Conservation (phyloP, 164 flowering plant species). For the Litsea cubeba region DNA sequence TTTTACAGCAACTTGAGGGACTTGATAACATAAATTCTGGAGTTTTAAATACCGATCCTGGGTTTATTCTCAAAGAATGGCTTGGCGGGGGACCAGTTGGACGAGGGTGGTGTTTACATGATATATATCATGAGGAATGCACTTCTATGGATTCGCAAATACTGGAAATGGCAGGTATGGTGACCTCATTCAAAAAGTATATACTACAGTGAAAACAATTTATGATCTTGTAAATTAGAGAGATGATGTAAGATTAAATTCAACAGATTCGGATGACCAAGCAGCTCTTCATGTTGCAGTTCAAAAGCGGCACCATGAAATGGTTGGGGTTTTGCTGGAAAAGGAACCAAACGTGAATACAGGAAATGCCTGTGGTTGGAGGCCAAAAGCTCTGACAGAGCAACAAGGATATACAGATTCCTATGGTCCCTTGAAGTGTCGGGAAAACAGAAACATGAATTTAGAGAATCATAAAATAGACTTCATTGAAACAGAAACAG, state of each 20-base stretch:
- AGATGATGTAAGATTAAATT: constrained; percentile 16
- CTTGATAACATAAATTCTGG: constrained; percentile 25
- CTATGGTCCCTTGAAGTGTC: constrained; percentile 27
- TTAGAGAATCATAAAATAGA: constrained; percentile 40
- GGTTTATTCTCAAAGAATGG: constrained; percentile 26
- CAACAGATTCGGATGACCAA: constrained; percentile 16
- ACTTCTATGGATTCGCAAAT: constrained; percentile 13
- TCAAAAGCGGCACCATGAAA: constrained; percentile 35
- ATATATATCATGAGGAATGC: constrained; percentile 17
- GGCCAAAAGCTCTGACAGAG: constrained; percentile 41
- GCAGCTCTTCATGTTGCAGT: constrained; percentile 42
- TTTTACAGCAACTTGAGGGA: constrained; percentile 51
- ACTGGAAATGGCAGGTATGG: constrained; percentile 16
- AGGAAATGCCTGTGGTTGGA: constrained; percentile 39
- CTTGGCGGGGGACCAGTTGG: constrained; percentile 18
- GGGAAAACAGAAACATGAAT: constrained; percentile 24
- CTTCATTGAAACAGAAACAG: constrained; percentile 19
- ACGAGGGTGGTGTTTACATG: constrained; percentile 13
- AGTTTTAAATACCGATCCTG: constrained; percentile 29
- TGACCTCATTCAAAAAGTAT: constrained; percentile 10
- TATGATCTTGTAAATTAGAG: constrained; percentile 6
- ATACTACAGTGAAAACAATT: constrained; percentile 7
- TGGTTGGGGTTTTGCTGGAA: constrained; percentile 38
- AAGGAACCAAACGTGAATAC: constrained; percentile 39
- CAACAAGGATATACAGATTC: constrained; percentile 35